A percentile compares a stretch with the other conserved stretches of the same genome.
These are phyloP conservation scores for Chlamydomonas sphaeroides DNA, from an alignment of 139 green algal genomes.

Conservation along the genomic window DNA sequence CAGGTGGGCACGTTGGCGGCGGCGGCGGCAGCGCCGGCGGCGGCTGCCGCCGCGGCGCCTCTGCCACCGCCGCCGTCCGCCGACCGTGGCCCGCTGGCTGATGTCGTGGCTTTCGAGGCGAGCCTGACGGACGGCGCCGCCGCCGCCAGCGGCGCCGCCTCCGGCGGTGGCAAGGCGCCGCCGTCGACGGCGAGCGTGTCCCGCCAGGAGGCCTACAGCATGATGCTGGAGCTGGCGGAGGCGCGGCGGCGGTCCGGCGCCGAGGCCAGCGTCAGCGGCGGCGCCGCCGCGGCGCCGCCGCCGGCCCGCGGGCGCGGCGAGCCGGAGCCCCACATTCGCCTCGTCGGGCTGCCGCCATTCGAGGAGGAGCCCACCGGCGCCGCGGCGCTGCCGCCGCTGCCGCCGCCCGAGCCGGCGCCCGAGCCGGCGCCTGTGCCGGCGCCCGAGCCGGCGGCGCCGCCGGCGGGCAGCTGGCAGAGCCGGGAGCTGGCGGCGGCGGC, in stretches of 20 bases:
- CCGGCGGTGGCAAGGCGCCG: background rate
- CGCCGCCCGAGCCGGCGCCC: background rate
- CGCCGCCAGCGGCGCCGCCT: background rate
- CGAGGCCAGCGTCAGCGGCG: background rate
- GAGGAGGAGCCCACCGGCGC: background rate
- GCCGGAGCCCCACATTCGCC: background rate
- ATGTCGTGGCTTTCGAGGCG: slow-evolving; percentile 17
- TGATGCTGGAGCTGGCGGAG: slow-evolving; percentile 28
- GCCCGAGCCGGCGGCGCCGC: too few relatives aligned
- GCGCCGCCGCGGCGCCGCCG: slow-evolving; percentile 11
- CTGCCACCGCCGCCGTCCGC: background rate
- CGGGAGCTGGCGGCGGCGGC: too few relatives aligned
- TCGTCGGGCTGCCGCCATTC: slow-evolving; percentile 13
- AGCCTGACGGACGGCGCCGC: background rate
- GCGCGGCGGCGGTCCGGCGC: background rate
- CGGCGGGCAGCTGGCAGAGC: too few relatives aligned
- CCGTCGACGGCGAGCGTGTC: too few relatives aligned
- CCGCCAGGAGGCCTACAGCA: slow-evolving; percentile 14
- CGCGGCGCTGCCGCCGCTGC: slow-evolving; percentile 26
- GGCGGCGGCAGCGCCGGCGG: background rate
- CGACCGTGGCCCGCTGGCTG: background rate
- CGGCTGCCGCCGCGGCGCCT: background rate
- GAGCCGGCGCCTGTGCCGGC: background rate
- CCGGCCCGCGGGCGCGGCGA: background rate
- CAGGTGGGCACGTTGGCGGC: slow-evolving; percentile 12